Percentiles rank a stretch among this genome's conserved stretches.
Evolutionary conservation across 257 asterid genomes (phyloP).

Genomic region (Osmanthus fragrans): DNA sequence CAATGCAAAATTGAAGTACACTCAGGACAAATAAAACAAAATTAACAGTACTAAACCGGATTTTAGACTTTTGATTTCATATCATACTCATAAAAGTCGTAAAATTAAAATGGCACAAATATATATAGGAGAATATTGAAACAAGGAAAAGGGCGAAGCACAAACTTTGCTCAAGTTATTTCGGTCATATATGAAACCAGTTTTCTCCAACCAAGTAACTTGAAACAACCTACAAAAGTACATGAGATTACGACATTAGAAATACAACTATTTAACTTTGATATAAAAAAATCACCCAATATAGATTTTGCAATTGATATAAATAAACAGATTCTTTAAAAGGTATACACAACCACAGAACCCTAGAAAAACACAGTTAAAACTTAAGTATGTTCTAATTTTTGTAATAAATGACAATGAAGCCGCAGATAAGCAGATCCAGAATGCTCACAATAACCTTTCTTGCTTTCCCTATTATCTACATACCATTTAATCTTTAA

Average conservation of each 20-base stretch:
- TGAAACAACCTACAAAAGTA: slow-evolving; percentile 91
- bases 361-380: neutral
- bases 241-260: slow-evolving; percentile 30
- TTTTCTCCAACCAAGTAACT: slow-evolving; percentile 78
- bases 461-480: neutral
- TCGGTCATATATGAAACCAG: slow-evolving; percentile 85
- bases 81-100: neutral
- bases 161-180: slow-evolving; percentile 73
- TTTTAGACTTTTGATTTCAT: neutral
- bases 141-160: slow-evolving; percentile 42
- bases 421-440: neutral
- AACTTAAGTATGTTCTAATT: slow-evolving; percentile 1
- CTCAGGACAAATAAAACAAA: neutral
- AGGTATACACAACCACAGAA: slow-evolving; percentile 7
- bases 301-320: slow-evolving; percentile 3
- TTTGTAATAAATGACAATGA: neutral
- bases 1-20: slow-evolving; percentile 6
- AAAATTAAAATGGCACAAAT: slow-evolving; percentile 12
- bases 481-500: neutral
- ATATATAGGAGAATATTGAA: slow-evolving; percentile 13
- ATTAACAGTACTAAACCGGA: neutral
- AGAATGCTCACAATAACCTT: slow-evolving; percentile 6
- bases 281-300: slow-evolving; percentile 13
- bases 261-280: slow-evolving; percentile 3
- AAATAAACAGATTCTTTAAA: neutral